These are phyloP conservation scores for Pittosporum tobira DNA, from an alignment of 129 eudicot genomes.

Conservation along the genomic window DNA sequence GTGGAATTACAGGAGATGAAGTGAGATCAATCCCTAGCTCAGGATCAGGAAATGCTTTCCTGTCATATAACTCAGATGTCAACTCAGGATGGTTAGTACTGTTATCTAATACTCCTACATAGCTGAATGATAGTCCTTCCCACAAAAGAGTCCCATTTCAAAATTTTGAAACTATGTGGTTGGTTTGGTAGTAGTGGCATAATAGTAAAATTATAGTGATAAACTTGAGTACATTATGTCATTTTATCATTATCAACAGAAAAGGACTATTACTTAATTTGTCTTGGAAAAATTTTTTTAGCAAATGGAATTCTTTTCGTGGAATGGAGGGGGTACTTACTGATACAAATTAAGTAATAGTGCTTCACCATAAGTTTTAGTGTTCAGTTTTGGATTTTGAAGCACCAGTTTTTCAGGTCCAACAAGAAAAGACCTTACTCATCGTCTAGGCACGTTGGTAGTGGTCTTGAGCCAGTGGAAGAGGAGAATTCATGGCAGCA, in stretches of 20 bases:
- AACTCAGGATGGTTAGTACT: slow-evolving; percentile 57
- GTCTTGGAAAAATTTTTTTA: not conserved
- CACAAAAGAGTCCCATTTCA: too few species aligned
- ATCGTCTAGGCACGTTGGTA: slow-evolving; percentile 42
- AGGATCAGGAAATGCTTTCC: slow-evolving; percentile 42
- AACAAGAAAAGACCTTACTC: slow-evolving; percentile 57
- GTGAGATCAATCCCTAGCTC: slow-evolving; percentile 56
- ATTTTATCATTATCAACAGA: too few species aligned
- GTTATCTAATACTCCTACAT: not conserved
- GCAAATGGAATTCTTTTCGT: too few species aligned
- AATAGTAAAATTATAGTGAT: too few species aligned
- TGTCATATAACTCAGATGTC: slow-evolving; percentile 34
- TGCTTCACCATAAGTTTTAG: not conserved
- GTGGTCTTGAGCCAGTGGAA: slow-evolving; percentile 63
- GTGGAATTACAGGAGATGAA: slow-evolving; percentile 29
- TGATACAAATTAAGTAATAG: not conserved
- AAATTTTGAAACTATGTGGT: too few species aligned
- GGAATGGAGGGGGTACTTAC: too few species aligned
- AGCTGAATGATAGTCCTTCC: too few species aligned
- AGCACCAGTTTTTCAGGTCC: slow-evolving; percentile 28
- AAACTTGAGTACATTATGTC: too few species aligned
- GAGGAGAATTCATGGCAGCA: slow-evolving; percentile 51
- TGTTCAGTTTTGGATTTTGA: not conserved
- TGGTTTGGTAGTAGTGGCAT: too few species aligned
- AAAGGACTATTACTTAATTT: too few species aligned